These are phyloP conservation scores for Lachnellula arida DNA, from an alignment of 2,329 filamentous ascomycete genomes.

Conservation along the genomic window DNA sequence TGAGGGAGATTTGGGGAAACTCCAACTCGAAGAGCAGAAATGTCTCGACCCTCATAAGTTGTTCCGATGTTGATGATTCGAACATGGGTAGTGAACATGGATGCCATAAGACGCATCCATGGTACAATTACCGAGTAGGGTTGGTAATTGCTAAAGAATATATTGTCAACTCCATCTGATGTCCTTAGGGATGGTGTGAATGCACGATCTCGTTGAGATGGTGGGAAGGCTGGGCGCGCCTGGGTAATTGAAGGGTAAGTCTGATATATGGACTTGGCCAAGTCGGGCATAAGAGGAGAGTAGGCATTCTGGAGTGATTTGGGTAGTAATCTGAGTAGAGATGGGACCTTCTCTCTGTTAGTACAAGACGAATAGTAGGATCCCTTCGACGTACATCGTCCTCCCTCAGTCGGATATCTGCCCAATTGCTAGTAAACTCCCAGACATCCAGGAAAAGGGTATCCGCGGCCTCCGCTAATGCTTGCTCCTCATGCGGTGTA, in stretches of 20 bases:
- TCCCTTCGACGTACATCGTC: conserved; percentile 54
- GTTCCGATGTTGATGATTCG: conserved; percentile 70
- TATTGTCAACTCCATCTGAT: conserved; percentile 49
- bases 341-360: conserved; percentile 47
- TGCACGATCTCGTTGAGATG: conserved; percentile 20
- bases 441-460: conserved; percentile 85
- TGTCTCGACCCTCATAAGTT: conserved; percentile 84
- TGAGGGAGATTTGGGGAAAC: conserved; percentile 46
- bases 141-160: conserved; percentile 93
- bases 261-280: conserved; percentile 71
- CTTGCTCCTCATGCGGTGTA: conserved; percentile 61
- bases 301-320: conserved; percentile 66
- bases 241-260: conserved; percentile 52
- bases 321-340: conserved; percentile 75
- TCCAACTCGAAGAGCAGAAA: conserved; percentile 75
- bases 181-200: conserved; percentile 31
- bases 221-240: conserved; percentile 16
- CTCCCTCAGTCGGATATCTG: conserved; percentile 76
- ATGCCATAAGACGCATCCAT: conserved; percentile 87
- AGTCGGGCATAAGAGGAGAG: conserved; percentile 71
- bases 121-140: conserved; percentile 70
- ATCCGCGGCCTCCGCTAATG: conserved; percentile 67
- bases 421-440: conserved; percentile 75
- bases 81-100: conserved; percentile 82
- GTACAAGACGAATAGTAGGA: conserved; percentile 8